Evolutionary conservation across 257 asterid genomes (phyloP), one percentile per base, ranked within the genome.

Genomic region (Verbascum thapsus): DNA sequence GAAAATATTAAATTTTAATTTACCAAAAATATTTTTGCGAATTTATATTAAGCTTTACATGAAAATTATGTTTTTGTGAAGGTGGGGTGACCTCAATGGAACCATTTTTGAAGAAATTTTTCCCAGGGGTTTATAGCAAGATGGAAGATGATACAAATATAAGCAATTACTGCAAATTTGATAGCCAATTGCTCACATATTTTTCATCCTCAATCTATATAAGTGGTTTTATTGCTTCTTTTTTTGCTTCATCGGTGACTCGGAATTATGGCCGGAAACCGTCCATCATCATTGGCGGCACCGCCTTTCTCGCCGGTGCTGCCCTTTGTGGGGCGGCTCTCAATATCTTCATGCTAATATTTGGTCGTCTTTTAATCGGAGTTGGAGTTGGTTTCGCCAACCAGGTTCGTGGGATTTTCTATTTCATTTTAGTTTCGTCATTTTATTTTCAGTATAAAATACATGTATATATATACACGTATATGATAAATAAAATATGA

Each of bases 1-100:
- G n/a, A n/a, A n/a, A n/a, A n/a, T n/a, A n/a, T n/a, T n/a, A n/a
- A n/a, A n/a, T n/a, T n/a, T n/a, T n/a, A n/a, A n/a, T n/a, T n/a
- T n/a, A n/a, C n/a, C n/a, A n/a, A n/a, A n/a, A n/a, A n/a, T n/a
- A n/a, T n/a, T n/a, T 26, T 26, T 2, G 32, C 5, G 2, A 26
- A 26, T 2, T 26, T 26, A 26, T 26, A 26, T 5, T 26, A 26
- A 26, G 32, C 5, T 26, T 26, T 26, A 26, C 32, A 5, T 26
- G 32, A 26, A 26, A 26, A 26, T 26, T 26, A 1, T 26, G 3
- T 0, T n/a, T 8, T 40, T 65, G 43, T 66, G 60, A 60, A 80
- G 87, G 87, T 61, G 87, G 90, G 18, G 84, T 84, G 61, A 74
- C 81, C 8, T 81, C 86, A 4, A 84, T 81, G 85, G 84, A 59